phyloP scores from a whole-genome alignment of 805 yeast genomes.

The Kuraishia piskuri region DNA sequence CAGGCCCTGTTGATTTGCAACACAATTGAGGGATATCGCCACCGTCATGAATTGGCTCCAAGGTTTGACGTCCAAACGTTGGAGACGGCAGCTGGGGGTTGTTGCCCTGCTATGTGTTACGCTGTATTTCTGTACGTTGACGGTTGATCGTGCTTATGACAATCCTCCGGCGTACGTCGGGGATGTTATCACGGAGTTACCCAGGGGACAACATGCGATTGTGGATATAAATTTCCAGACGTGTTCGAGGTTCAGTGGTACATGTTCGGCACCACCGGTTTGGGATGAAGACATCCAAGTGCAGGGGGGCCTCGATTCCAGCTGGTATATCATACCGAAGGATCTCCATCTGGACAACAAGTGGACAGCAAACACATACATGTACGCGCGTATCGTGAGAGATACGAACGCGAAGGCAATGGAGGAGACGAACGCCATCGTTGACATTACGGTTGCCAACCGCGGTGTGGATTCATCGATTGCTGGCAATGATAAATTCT shows the following conservation, averaged over 20 bases:
- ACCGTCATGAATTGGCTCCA: background rate
- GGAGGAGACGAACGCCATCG: slow-evolving; percentile 1
- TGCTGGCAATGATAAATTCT: background rate
- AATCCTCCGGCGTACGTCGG: background rate
- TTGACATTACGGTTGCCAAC: slow-evolving; percentile 10
- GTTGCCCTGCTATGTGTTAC: background rate
- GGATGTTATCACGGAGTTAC: background rate
- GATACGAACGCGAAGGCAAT: slow-evolving; percentile 3
- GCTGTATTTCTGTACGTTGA: background rate
- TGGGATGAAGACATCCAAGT: background rate
- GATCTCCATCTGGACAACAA: slow-evolving; percentile 11
- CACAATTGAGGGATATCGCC: background rate
- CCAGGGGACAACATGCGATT: background rate
- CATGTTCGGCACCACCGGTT: background rate
- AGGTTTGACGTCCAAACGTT: background rate
- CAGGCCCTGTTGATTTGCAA: no score
- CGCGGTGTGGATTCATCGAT: slow-evolving; percentile 6
- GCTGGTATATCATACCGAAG: slow-evolving; percentile 14
- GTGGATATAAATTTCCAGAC: slow-evolving; percentile 1
- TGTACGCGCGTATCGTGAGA: slow-evolving; percentile 9
- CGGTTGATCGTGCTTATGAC: background rate
- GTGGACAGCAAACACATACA: slow-evolving; percentile 7
- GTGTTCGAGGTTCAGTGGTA: background rate
- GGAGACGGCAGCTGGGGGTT: background rate
- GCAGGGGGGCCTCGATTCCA: background rate